Base-by-base conservation (phyloP, 2,329 filamentous ascomycete genomes). In the Basipetospora chlamydospora region DNA sequence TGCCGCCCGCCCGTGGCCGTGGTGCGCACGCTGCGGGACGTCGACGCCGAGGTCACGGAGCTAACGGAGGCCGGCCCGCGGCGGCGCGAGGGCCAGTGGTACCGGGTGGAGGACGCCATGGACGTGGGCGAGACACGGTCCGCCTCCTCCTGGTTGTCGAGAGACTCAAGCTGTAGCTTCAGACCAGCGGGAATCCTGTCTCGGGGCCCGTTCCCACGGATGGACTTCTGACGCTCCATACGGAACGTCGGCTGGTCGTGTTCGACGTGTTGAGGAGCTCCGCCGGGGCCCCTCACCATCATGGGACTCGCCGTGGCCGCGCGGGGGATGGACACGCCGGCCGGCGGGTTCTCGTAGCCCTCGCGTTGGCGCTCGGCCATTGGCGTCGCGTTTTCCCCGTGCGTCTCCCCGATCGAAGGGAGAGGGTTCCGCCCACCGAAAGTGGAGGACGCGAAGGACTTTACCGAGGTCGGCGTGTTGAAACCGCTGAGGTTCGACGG, bases 111-210 rank as follows among this genome's bases (percentile, higher is more conserved):
- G 15, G 28, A 66, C 17, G 63, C 44, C 4, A 60, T 64, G 33
- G 65, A 77, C 35, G 64, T 63, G 2, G 72, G 63, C 17, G 74
- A 70, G 5, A 63, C 73, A 46, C 64, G 61, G 29, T 73, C 67
- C n/a, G 60, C n/a, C 6, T 35, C 60, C 6, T 57, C 55, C 22
- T 69, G 57, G 2, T 66, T 60, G 10, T 70, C 64, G 33, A 73
- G 55, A 3, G 71, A 61, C 28, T 76, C 68, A 18, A 86, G 66
- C 34, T 79, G 73, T 17, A 95, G 62, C 13, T 65, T 59, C 7
- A 74, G 52, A 0, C 80, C 81, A 37, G 76, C 70, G 2, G 84
- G 84, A 43, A 88, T 93, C 16, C 84, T 74, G 46, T 80, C 80
- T 12, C 80, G 73, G 6, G 85, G 85, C 10, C 78, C 76, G 43